Percentiles rank a stretch among this genome's conserved stretches.
These are phyloP conservation scores for Arabidopsis lyrata DNA, from an alignment of 441 rosid genomes.

Conservation along the genomic window DNA sequence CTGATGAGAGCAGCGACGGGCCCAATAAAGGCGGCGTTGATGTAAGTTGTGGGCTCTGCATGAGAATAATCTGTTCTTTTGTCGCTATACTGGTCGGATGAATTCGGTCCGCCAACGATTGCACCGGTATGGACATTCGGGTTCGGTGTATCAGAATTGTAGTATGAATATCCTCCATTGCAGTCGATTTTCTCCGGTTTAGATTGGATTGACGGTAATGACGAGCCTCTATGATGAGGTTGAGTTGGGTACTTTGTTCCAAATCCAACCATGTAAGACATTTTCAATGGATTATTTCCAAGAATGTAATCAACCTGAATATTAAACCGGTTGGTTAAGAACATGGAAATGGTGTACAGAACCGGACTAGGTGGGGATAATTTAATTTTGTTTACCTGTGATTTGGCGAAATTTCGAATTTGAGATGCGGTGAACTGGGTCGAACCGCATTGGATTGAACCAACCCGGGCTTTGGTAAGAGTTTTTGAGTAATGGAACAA, in stretches of 20 bases:
- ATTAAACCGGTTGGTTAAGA: constrained; percentile 19
- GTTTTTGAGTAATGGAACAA: constrained; percentile 55
- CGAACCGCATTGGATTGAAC: constrained; percentile 61
- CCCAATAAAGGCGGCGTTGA: constrained; percentile 61
- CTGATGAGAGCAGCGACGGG: constrained; percentile 58
- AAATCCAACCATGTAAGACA: constrained; percentile 71
- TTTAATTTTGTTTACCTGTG: constrained; percentile 51
- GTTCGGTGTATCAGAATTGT: constrained; percentile 49
- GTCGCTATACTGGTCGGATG: constrained; percentile 55
- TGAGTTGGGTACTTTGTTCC: constrained; percentile 56
- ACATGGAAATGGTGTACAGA: not conserved
- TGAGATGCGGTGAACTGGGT: constrained; percentile 56
- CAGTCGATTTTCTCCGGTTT: constrained; percentile 57
- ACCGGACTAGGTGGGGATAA: not conserved
- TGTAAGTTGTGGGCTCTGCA: constrained; percentile 68
- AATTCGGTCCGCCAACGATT: constrained; percentile 68
- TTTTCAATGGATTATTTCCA: constrained; percentile 67
- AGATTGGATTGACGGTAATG: constrained; percentile 57
- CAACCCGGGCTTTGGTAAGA: constrained; percentile 44
- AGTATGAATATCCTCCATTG: constrained; percentile 51
- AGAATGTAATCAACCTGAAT: constrained; percentile 67
- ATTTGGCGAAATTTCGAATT: constrained; percentile 58
- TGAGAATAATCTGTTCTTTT: constrained; percentile 60
- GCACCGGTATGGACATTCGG: constrained; percentile 65
- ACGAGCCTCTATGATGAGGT: constrained; percentile 70